Evolutionary conservation across 306 rosid species (phyloP).

Genomic region (Cicer pinnatifidum): DNA sequence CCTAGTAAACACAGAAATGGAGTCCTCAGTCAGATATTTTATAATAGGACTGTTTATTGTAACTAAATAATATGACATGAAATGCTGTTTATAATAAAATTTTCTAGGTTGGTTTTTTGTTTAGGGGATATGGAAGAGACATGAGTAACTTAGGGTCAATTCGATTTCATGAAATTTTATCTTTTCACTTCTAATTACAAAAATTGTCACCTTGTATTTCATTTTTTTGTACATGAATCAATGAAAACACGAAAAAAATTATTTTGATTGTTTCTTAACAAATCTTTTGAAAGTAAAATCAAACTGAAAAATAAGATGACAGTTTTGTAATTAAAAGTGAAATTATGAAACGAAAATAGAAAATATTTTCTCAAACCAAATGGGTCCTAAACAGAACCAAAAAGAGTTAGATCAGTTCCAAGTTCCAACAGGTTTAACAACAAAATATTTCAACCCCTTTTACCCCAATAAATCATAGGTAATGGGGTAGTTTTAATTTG

Average conservation of each 20-base stretch:
- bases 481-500: not conserved
- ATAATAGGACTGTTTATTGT: not conserved
- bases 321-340: too few relatives aligned
- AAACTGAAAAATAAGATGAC: too few relatives aligned
- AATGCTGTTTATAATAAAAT: slow-evolving; percentile 18
- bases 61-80: slow-evolving; percentile 26
- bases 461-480: not conserved
- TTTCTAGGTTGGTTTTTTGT: slow-evolving; percentile 23
- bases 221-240: too few relatives aligned
- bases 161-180: too few relatives aligned
- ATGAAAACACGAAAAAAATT: too few relatives aligned
- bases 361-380: not conserved
- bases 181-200: too few relatives aligned
- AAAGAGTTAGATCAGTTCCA: too few relatives aligned
- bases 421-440: too few relatives aligned
- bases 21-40: slow-evolving; percentile 19
- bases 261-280: too few relatives aligned
- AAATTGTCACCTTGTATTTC: too few relatives aligned
- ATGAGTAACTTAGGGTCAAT: not conserved
- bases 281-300: too few relatives aligned
- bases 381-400: too few relatives aligned
- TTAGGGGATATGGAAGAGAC: not conserved
- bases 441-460: not conserved
- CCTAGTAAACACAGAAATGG: slow-evolving; percentile 53
- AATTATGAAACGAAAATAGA: not conserved